Conservation (phyloP, 2,329 filamentous ascomycete genomes). For the Fusarium sp. region DNA sequence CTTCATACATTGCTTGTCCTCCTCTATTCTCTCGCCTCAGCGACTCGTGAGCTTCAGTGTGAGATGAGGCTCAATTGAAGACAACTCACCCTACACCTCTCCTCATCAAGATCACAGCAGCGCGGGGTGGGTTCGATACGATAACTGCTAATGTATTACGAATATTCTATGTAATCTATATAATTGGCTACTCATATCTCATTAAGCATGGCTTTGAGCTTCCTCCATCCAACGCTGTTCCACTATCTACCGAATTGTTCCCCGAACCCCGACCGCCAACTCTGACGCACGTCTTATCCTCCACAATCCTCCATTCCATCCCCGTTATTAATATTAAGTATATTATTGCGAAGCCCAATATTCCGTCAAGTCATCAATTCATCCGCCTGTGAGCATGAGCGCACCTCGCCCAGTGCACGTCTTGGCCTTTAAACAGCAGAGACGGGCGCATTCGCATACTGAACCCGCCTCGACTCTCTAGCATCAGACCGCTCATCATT, state of each 20-base stretch:
- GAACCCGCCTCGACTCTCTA: constrained; percentile 11
- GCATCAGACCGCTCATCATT: constrained; percentile 21
- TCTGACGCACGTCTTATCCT: too few relatives aligned
- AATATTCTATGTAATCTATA: background rate
- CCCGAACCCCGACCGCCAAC: too few relatives aligned
- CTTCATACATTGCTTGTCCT: too few relatives aligned
- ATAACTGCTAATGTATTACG: background rate
- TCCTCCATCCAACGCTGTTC: background rate
- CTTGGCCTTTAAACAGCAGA: background rate
- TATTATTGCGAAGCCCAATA: background rate
- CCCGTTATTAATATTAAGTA: background rate
- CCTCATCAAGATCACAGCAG: background rate
- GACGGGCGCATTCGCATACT: background rate
- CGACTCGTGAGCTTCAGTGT: background rate
- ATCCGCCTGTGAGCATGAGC: background rate
- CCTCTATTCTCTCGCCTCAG: too few relatives aligned
- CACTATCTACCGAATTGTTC: too few relatives aligned
- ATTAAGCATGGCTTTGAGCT: background rate
- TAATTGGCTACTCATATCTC: background rate
- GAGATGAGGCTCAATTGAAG: background rate
- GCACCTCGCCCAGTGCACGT: background rate
- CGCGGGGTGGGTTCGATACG: too few relatives aligned
- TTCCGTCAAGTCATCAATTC: background rate
- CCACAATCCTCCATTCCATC: background rate
- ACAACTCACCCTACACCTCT: background rate